phyloP scores from a whole-genome alignment of 345 rosid genomes.

The Gossypium raimondii region DNA sequence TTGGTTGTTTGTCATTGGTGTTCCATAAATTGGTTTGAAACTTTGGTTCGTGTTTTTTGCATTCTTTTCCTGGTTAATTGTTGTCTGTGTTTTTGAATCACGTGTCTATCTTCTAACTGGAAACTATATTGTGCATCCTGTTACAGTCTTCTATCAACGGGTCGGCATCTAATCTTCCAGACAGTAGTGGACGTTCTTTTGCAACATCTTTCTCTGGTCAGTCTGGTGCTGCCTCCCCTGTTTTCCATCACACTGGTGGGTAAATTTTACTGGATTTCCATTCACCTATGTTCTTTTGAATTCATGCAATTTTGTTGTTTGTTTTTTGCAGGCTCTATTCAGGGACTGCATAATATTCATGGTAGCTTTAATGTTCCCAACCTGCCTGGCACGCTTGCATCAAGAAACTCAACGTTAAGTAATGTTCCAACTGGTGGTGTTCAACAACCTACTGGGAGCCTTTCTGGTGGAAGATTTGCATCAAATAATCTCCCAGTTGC shows the following conservation, averaged over 20 bases:
- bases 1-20: not conserved
- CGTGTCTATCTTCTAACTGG: not conserved
- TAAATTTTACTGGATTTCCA: slow-evolving; percentile 18
- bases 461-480: slow-evolving; percentile 81
- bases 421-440: slow-evolving; percentile 75
- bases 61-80: not conserved
- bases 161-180: slow-evolving; percentile 85
- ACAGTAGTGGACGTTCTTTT: slow-evolving; percentile 70
- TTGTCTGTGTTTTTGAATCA: not conserved
- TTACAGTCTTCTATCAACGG: slow-evolving; percentile 87
- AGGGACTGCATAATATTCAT: slow-evolving; percentile 83
- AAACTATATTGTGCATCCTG: slow-evolving; percentile 15
- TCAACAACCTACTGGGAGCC: slow-evolving; percentile 87
- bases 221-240: slow-evolving; percentile 87
- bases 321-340: slow-evolving; percentile 57
- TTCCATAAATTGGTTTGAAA: not conserved
- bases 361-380: slow-evolving; percentile 88
- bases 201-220: slow-evolving; percentile 84
- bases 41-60: not conserved
- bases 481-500: slow-evolving; percentile 83
- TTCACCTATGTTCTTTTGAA: slow-evolving; percentile 10
- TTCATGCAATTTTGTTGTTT: slow-evolving; percentile 15
- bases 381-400: slow-evolving; percentile 81
- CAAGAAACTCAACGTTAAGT: slow-evolving; percentile 80
- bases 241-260: slow-evolving; percentile 70